Conservation (phyloP, 2,329 filamentous ascomycete species). For the Clathrospora elynae region DNA sequence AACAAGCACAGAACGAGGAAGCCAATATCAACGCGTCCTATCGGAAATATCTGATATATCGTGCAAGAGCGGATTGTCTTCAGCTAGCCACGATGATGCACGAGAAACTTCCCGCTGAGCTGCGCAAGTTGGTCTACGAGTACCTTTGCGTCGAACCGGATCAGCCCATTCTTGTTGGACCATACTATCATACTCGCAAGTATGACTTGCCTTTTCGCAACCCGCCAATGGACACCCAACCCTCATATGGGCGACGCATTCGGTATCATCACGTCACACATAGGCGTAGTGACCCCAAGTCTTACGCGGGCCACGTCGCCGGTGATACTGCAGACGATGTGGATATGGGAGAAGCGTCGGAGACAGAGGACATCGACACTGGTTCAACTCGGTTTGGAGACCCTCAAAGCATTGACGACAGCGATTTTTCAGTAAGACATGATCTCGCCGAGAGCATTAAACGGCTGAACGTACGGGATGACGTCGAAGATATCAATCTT, state of each 20-base stretch:
- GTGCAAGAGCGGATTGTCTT: conserved; percentile 21
- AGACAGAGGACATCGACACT: background rate
- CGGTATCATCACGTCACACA: too few relatives aligned
- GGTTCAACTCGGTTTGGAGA: too few relatives aligned
- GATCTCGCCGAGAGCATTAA: background rate
- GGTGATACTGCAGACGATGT: background rate
- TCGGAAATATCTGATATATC: conserved; percentile 5
- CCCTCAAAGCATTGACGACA: too few relatives aligned
- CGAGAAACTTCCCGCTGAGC: conserved; percentile 23
- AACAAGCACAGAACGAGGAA: conserved; percentile 1
- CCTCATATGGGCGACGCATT: too few relatives aligned
- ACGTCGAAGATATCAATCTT: background rate
- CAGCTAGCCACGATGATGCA: conserved; percentile 24
- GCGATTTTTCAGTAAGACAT: background rate
- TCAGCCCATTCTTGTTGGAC: conserved; percentile 26
- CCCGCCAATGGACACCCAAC: background rate
- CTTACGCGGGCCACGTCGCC: background rate
- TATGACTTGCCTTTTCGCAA: conserved; percentile 12
- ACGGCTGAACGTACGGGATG: background rate
- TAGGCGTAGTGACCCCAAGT: too few relatives aligned
- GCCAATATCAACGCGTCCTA: background rate
- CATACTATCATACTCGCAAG: conserved; percentile 29
- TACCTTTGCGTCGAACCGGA: conserved; percentile 29
- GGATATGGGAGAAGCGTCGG: background rate
- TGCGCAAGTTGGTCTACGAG: conserved; percentile 29